Evolutionary conservation across 116 monocot species (phyloP), one percentile per base, ranked within the genome.

Genomic region (Posidonia oceanica): DNA sequence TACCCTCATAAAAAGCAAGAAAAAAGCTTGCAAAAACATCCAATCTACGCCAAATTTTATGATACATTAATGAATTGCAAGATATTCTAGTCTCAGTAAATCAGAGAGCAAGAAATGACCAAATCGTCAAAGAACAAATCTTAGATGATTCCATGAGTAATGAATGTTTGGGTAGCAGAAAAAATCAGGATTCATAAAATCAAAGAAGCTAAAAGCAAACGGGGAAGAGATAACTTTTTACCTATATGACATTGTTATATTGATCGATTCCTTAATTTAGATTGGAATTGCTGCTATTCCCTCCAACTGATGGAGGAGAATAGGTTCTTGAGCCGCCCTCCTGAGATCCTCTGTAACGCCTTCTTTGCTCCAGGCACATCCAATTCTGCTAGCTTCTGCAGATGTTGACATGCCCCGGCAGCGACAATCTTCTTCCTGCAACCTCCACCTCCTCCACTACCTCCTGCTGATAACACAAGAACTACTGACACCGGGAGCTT

Each of bases 361-460:
- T 85, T 89, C 78, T 83, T 87, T 3, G 94, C 87, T 0, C 90
- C 94, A 39, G 85, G 58, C 20, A 94, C 90, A 4, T 90, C 83
- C 11, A 61, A 51, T 0, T 88, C 89, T 2, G 79, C 87, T 16
- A 94, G 79, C 70, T 80, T 86, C 75, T 89, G 93, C 40, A 94
- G 75, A 38, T 77, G 77, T 68, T 81, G 77, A 69, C 71, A 79
- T 0, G 77, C 81, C 3, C 93, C 93, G 20, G 79, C 72, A 44
- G 83, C 90, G 12, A 76, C 78, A 3, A 94, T 61, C 68, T 85
- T 75, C 56, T 76, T 79, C 68, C 90, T 68, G 57, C 72, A 78
- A 4, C 88, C 86, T 36, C 74, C 77, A 14, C 84, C 81, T 13
- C 71, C 70, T 20, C 75, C 77, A 2, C 83, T 75, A 20, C 73